Percentiles rank a stretch among this genome's conserved stretches.
phyloP scores from a whole-genome alignment of 331 rosid genomes.

The Pyrus hybrid region DNA sequence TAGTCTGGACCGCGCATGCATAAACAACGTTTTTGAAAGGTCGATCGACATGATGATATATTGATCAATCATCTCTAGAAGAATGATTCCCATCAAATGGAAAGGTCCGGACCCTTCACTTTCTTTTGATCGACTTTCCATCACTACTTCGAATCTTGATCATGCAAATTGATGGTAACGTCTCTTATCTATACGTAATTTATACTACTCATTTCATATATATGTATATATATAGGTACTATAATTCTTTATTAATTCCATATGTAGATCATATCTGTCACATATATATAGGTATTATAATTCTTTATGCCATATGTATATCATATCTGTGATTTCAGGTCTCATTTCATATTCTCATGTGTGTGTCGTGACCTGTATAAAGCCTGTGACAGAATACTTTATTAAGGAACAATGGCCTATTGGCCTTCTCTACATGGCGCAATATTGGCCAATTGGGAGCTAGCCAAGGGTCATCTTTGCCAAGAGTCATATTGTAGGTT shows the following conservation, averaged over 20 bases:
- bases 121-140: constrained; percentile 8
- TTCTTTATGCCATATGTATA: not conserved
- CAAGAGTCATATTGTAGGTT: constrained; percentile 24
- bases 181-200: not conserved
- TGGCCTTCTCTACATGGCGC: constrained; percentile 11
- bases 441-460: not conserved
- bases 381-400: not conserved
- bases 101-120: constrained; percentile 17
- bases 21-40: constrained; percentile 7
- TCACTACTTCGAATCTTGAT: not conserved
- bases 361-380: not conserved
- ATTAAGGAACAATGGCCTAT: not conserved
- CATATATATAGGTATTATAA: not conserved
- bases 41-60: not conserved
- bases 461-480: not conserved
- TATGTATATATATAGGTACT: not conserved
- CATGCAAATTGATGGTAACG: constrained; percentile 7
- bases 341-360: not conserved
- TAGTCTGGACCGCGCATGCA: not conserved
- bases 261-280: too few relatives aligned
- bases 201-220: not conserved
- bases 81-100: constrained; percentile 8
- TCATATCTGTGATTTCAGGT: not conserved
- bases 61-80: not conserved
- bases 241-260: too few relatives aligned